Evolutionary conservation across 1,284 basidiomycete genomes (phyloP), one percentile per base, ranked within the genome.

Genomic region (Ganoderma sinense): DNA sequence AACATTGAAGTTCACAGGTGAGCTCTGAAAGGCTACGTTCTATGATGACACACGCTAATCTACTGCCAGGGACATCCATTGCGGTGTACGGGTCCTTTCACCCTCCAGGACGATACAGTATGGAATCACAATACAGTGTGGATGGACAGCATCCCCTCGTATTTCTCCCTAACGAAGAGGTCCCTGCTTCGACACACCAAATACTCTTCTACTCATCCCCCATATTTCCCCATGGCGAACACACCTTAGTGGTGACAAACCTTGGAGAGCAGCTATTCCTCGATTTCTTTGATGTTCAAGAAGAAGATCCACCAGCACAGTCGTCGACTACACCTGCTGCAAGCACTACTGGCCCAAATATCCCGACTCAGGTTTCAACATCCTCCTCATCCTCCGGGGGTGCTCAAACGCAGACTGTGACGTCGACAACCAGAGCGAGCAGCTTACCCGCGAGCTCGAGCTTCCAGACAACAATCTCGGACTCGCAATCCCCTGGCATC

Each of bases 241-340:
- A 71, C 51, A 65, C 53, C 0, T 39, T 71, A 23, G 36, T 11
- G 2, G 69, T 71, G 26, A 68, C 55, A 11, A 71, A 71, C 33
- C 48, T 69, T 11, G 70, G 70, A 18, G 33, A 61, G 7, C 70
- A 71, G 39, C 62, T 71, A 26, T 71, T 62, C 51, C 55, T 71
- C 23, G 70, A 71, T 39, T 71, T 65, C 26, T 51, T 68, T 7
- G 62, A 61, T 3, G 43, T 71, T 51, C 53, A 62, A 3, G 29
- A 48, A 13, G 65, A 60, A 6, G 7, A 31, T 20, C 20, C 56
- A 36, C 5, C 33, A 26, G 1, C 51, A 2, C 13, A 16, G 16
- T 3, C 39, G 29, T 11, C 53, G 5, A 23, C 56, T 10, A 40
- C 64, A 14, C 36, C 41, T 13, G 4, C 45, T 23, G n/a, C 58